Evolutionary conservation across 2,329 filamentous ascomycete species (phyloP), one percentile per base, ranked within the genome.

Genomic region (Cadophora malorum): DNA sequence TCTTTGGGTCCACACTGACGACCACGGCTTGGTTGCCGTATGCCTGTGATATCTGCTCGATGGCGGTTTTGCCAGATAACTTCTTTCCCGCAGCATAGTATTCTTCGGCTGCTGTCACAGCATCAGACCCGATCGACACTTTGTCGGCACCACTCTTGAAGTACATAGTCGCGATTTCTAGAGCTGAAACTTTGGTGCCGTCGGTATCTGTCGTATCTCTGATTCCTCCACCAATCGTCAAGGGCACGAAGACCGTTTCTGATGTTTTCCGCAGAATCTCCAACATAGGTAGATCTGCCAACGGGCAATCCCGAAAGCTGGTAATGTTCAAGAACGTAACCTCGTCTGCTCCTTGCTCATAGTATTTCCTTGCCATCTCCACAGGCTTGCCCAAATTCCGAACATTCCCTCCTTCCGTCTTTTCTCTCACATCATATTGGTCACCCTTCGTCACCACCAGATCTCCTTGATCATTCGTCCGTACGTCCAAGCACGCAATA

Each of bases 321-420:
- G 95, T 99, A 78, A 99, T 99, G 85, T 99, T 99, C 73, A 99
- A 86, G 80, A 99, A 99, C 0, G 95, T 97, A 66, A 99, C 88
- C 81, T 99, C 96, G 80, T 99, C 96, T 14, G 96, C 94, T 68
- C 96, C 96, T 81, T 97, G 93, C 77, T 96, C 91, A 83, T 98
- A 99, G 84, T 99, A 99, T 76, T 88, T 89, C 80, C 88, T 89
- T 9, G 96, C 96, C 87, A 99, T 92, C 72, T 97, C 94, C 60
- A 99, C 94, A 1, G 96, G 96, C 81, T 99, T 99, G 72, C 96
- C 96, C 3, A 99, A 85, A 79, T 99, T 99, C 71, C 96, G 90
- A 45, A 99, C 94, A 73, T 86, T 83, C 65, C 87, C 84, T 67
- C 84, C 83, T 16, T 82, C 84, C 25, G 84, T 83, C 81, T 97